Percentiles rank a stretch among this genome's conserved stretches.
Evolutionary conservation across 1,284 basidiomycete genomes (phyloP).

Genomic region (Tetrapyrgos nigripes): DNA sequence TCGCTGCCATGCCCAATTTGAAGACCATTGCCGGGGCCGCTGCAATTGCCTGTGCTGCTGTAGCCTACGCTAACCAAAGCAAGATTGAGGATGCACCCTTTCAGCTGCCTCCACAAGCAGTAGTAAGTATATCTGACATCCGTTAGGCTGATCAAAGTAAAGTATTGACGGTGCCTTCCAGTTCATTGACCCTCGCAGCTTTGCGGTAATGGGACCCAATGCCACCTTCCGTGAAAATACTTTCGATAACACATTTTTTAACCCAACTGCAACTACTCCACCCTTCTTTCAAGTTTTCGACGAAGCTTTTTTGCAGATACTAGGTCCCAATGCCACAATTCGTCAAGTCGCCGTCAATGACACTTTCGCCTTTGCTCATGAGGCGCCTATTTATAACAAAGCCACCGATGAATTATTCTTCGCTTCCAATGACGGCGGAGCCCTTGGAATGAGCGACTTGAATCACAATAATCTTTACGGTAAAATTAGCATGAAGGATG

Average conservation of each 20-base stretch:
- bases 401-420: constrained; percentile 42
- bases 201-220: constrained; percentile 49
- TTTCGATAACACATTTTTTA: constrained; percentile 43
- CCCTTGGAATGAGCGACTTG: constrained; percentile 46
- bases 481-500: constrained; percentile 52
- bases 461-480: constrained; percentile 53
- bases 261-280: constrained; percentile 48
- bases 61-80: constrained; percentile 11
- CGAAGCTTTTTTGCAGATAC: constrained; percentile 59
- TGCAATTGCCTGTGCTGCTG: constrained; percentile 18
- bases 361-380: constrained; percentile 75
- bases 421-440: constrained; percentile 51
- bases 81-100: not conserved
- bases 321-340: constrained; percentile 65
- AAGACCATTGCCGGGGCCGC: constrained; percentile 14
- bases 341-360: constrained; percentile 61
- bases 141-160: not conserved
- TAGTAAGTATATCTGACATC: constrained; percentile 7
- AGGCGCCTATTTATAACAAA: constrained; percentile 70
- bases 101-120: constrained; percentile 9
- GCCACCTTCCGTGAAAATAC: constrained; percentile 44
- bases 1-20: not conserved
- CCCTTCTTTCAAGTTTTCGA: constrained; percentile 80
- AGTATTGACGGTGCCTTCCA: constrained; percentile 21
- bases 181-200: constrained; percentile 48